phyloP scores from a whole-genome alignment of 257 asterid species.

The Solanum piurae region DNA sequence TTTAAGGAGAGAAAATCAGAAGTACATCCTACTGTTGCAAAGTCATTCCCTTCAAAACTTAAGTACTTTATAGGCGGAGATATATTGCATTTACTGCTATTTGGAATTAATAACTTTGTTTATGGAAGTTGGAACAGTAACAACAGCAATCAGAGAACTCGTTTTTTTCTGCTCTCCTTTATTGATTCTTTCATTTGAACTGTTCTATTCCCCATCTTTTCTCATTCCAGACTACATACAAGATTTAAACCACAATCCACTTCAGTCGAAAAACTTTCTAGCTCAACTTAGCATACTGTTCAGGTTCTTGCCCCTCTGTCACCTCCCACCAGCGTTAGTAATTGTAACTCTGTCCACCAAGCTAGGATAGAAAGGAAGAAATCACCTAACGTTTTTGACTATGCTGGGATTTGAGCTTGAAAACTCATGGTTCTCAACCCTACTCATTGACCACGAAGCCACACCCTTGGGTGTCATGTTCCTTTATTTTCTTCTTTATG shows the following conservation, averaged over 20 bases:
- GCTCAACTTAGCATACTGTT: neutral
- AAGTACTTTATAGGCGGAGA: neutral
- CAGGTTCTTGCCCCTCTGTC: neutral
- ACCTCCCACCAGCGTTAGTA: neutral
- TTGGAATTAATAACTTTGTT: neutral
- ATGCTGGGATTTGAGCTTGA: neutral
- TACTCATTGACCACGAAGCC: neutral
- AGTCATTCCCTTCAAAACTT: neutral
- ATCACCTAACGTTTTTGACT: neutral
- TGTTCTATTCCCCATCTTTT: neutral
- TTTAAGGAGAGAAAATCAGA: neutral
- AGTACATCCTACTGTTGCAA: neutral
- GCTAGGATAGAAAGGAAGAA: neutral
- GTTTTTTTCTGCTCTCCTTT: neutral
- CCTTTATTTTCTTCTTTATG: neutral
- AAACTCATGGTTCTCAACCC: neutral
- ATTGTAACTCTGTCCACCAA: neutral
- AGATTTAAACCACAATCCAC: neutral
- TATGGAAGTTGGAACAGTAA: neutral
- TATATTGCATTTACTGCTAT: neutral
- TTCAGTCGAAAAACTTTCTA: neutral
- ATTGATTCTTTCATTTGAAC: neutral
- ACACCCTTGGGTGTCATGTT: neutral
- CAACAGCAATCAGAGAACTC: neutral
- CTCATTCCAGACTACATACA: neutral